These are phyloP conservation scores for Fibroporia radiculosa DNA, from an alignment of 768 basidiomycete species.

Conservation along the genomic window DNA sequence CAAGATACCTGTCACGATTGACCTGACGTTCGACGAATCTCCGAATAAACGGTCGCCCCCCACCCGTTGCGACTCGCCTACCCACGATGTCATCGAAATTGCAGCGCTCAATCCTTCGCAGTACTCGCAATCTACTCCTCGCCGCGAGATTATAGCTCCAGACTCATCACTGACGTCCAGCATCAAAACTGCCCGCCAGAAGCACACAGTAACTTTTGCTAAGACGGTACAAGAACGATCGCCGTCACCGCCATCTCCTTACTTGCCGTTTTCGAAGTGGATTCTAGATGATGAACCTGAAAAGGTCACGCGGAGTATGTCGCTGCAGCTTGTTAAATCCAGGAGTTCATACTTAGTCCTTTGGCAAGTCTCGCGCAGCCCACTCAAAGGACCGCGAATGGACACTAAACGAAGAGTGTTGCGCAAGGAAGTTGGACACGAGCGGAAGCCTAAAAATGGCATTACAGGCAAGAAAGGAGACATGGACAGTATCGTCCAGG, in stretches of 20 bases:
- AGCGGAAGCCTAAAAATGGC: neutral
- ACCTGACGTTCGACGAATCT: constrained; percentile 31
- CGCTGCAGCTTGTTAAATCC: no score
- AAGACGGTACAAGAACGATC: neutral
- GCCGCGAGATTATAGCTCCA: neutral
- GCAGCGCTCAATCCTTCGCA: neutral
- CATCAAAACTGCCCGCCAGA: neutral
- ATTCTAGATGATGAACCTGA: no score
- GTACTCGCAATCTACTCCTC: neutral
- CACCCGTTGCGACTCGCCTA: no score
- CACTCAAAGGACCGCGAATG: no score
- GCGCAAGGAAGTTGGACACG: no score
- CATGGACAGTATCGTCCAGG: constrained; percentile 34
- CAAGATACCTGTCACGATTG: constrained; percentile 28
- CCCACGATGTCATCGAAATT: neutral
- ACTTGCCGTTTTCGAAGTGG: no score
- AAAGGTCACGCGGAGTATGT: no score
- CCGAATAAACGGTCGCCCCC: constrained; percentile 11
- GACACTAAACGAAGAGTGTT: no score
- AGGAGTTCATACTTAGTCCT: no score
- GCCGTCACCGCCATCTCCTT: neutral
- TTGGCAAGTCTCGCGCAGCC: no score
- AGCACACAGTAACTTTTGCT: constrained; percentile 1
- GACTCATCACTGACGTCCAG: neutral
- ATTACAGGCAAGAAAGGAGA: constrained; percentile 3